These are phyloP conservation scores for Oldenlandia corymbosa DNA, from an alignment of 257 asterid species.

Conservation along the genomic window DNA sequence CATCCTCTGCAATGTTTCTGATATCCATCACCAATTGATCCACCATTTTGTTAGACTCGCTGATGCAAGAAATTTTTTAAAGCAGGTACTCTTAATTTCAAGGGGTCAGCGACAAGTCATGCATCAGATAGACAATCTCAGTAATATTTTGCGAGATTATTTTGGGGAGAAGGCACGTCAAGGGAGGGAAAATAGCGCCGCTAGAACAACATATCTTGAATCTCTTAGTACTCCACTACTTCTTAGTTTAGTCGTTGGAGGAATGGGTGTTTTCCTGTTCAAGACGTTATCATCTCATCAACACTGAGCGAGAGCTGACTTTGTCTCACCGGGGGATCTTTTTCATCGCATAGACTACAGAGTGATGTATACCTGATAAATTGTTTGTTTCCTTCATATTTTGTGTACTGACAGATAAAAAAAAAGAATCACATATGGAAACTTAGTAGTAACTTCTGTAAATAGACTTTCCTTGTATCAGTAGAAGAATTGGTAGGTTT, in stretches of 20 bases:
- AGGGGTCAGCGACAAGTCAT: conserved; percentile 83
- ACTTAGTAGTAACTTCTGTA: no score
- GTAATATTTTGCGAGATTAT: conserved; percentile 55
- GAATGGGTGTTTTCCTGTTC: conserved; percentile 57
- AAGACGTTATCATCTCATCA: conserved; percentile 44
- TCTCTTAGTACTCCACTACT: conserved; percentile 50
- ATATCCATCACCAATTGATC: no score
- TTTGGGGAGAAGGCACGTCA: conserved; percentile 51
- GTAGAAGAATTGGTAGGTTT: no score
- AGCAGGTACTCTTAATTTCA: conserved; percentile 60
- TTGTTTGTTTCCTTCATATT: no score
- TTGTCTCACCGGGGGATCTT: neutral
- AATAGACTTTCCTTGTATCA: no score
- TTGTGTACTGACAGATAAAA: no score
- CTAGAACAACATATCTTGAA: conserved; percentile 27
- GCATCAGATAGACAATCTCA: conserved; percentile 82
- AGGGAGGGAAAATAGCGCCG: conserved; percentile 31
- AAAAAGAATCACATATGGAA: neutral
- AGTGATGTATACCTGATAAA: no score
- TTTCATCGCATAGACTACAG: neutral
- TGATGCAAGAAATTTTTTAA: conserved; percentile 11
- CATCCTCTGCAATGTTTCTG: no score
- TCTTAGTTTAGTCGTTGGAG: conserved; percentile 61
- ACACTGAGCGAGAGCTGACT: neutral
- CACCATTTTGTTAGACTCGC: neutral